Conservation (phyloP, 2,329 filamentous ascomycete genomes). For the Teratosphaeria nubilosa region DNA sequence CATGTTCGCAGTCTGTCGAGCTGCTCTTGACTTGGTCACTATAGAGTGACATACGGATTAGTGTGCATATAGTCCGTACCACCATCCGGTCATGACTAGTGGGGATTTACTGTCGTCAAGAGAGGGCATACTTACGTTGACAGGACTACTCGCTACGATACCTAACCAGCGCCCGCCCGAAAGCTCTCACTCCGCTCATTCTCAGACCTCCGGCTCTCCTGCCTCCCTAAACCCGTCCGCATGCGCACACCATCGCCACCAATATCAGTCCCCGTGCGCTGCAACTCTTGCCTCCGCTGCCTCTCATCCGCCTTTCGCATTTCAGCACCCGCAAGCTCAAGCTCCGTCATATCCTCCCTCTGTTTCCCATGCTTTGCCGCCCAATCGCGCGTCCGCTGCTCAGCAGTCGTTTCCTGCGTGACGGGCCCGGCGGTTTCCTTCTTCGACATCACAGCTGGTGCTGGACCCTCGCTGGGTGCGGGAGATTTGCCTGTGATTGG, state of each 20-base stretch:
- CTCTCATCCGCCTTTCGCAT: slow-evolving; percentile 22
- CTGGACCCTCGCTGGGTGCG: not conserved
- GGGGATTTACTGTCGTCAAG: not conserved
- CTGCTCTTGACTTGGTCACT: not conserved
- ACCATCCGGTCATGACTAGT: not conserved
- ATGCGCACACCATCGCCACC: not conserved
- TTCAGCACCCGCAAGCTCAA: slow-evolving; percentile 24
- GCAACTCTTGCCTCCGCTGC: not conserved
- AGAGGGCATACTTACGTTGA: not conserved
- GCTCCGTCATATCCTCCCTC: slow-evolving; percentile 20
- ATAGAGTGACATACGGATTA: too few species aligned
- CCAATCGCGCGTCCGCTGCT: slow-evolving; percentile 26
- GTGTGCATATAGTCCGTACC: too few species aligned
- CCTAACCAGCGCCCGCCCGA: not conserved
- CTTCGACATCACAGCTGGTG: slow-evolving; percentile 2
- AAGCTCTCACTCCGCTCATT: not conserved
- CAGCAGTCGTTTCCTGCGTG: slow-evolving; percentile 18
- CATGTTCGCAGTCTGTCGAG: not conserved
- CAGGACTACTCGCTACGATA: not conserved
- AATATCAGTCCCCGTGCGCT: not conserved
- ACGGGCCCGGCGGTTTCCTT: slow-evolving; percentile 7
- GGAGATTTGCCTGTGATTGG: not conserved
- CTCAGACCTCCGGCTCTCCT: not conserved
- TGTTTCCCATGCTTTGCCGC: slow-evolving; percentile 21
- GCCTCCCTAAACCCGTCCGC: not conserved